phyloP scores from a whole-genome alignment of 139 green algal species.

The Coelastrella sp. region DNA sequence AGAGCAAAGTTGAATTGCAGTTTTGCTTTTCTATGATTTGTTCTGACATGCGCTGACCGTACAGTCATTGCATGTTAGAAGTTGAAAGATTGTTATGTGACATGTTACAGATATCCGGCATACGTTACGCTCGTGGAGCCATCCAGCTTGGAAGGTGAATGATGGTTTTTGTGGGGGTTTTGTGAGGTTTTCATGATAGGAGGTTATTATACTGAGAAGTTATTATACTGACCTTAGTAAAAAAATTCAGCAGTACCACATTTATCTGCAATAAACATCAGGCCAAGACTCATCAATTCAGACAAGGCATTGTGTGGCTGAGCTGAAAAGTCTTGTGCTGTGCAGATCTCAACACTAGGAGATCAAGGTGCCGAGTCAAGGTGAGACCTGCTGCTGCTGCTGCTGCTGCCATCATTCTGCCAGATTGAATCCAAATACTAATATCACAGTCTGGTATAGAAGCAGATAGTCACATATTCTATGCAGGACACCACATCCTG shows the following conservation, averaged over 20 bases:
- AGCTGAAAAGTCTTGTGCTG: not conserved
- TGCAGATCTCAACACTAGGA: not conserved
- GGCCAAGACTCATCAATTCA: not conserved
- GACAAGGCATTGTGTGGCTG: not conserved
- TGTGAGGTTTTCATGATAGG: too few relatives aligned
- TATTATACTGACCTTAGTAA: not conserved
- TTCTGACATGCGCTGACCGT: too few relatives aligned
- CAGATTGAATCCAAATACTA: too few relatives aligned
- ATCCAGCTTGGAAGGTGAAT: not conserved
- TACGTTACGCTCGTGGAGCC: slow-evolving; percentile 25
- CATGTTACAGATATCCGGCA: slow-evolving; percentile 3
- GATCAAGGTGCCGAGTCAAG: not conserved
- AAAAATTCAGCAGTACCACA: not conserved
- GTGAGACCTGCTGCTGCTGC: not conserved
- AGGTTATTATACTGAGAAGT: too few relatives aligned
- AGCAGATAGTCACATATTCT: not conserved
- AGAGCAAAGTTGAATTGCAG: too few relatives aligned
- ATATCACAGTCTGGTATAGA: not conserved
- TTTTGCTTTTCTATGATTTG: too few relatives aligned
- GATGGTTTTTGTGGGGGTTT: not conserved
- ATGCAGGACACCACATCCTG: not conserved
- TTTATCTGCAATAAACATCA: not conserved
- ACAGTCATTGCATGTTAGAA: not conserved
- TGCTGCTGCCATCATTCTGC: not conserved
- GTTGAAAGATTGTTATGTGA: not conserved